Evolutionary conservation across 768 basidiomycete genomes (phyloP), one percentile per base, ranked within the genome.

Genomic region (Butyriboletus loyo): DNA sequence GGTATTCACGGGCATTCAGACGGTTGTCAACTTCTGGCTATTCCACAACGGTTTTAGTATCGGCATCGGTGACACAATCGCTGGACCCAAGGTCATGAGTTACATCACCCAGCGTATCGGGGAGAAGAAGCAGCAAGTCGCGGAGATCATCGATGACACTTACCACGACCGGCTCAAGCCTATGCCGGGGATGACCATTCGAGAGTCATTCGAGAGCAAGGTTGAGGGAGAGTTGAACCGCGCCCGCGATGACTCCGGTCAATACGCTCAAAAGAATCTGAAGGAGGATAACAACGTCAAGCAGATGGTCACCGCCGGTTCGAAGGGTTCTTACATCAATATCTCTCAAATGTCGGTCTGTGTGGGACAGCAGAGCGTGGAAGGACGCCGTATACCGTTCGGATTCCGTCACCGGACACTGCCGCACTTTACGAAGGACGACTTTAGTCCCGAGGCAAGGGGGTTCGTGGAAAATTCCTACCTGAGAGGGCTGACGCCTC

Each of bases 271-370:
- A 74, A 88, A 93, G 74, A 87, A 87, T 66, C 77, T 98, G 80
- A 98, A 98, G 79, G 92, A 92, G 69, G 95, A 97, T 74, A 98
- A 99, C 79, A 98, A 98, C 63, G 95, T 98, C 76, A 99, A 98
- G 80, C 97, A 98, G 81, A 99, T 99, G 97, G 96, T 98, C 66
- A 92, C 96, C 7, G 95, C 97, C 10, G 97, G 97, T 24, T 97
- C 97, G 13, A 98, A 99, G 73, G 94, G 95, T 72, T 94, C 94
- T 0, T 95, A 93, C 78, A 99, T 98, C 81, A 99, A 99, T 72
- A 98, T 99, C 64, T 98, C 97, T 11, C 97, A 99, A 74, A 98
- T 98, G 97, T 96, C 96, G 17, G 95, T 95, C 51, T 94, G 94
- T 77, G 97, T 99, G 37, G 97, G 97, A 24, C 97, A 98, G 73